These are phyloP conservation scores for Pseudocercospora musae DNA, from an alignment of 2,329 filamentous ascomycete species.

Conservation along the genomic window DNA sequence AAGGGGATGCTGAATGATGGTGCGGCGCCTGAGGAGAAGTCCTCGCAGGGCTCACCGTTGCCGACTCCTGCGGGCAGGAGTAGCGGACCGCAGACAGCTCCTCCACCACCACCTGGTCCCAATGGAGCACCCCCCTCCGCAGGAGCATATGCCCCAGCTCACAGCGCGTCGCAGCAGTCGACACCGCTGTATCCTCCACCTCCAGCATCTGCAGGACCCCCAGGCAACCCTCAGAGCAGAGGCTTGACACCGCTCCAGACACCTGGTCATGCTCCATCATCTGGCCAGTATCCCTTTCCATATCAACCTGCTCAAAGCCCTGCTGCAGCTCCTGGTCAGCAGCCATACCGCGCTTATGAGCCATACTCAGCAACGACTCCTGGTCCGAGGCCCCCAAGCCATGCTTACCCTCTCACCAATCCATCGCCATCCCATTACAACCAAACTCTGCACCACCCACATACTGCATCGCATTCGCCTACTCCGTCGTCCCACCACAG, in stretches of 20 bases:
- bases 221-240: constrained; percentile 21
- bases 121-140: constrained; percentile 12
- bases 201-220: constrained; percentile 18
- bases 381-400: constrained; percentile 25
- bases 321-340: constrained; percentile 22
- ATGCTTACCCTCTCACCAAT: constrained; percentile 23
- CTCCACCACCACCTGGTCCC: constrained; percentile 11
- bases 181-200: constrained; percentile 24
- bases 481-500: constrained; percentile 34
- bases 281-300: constrained; percentile 27
- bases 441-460: constrained; percentile 13
- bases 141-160: constrained; percentile 13
- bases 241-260: constrained; percentile 33
- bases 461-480: constrained; percentile 30
- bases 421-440: constrained; percentile 28
- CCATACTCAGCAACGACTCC: constrained; percentile 28
- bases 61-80: constrained; percentile 9
- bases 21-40: constrained; percentile 25
- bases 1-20: constrained; percentile 33
- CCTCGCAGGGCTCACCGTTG: constrained; percentile 20
- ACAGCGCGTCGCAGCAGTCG: constrained; percentile 13
- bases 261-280: constrained; percentile 19
- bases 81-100: constrained; percentile 17
- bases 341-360: constrained; percentile 22
- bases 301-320: constrained; percentile 31